A percentile compares a stretch with the other conserved stretches of the same genome.
Evolutionary conservation across 176 grass and related monocot genomes (phyloP).

Genomic region (Aegilops speltoides): DNA sequence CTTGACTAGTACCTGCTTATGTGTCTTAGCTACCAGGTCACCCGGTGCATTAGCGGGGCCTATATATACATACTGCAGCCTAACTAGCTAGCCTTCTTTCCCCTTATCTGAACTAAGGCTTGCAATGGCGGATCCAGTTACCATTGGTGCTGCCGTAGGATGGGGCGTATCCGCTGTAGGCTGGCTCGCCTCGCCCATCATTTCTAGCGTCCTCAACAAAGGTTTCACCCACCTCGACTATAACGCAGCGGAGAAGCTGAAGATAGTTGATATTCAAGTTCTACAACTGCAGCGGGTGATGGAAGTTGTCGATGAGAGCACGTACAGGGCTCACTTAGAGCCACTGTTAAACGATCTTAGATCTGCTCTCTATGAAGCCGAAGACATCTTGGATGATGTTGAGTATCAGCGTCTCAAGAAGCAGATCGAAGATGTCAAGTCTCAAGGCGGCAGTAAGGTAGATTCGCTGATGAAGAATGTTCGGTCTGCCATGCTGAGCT

Average conservation of each 20-base stretch:
- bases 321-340: neutral
- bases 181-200: conserved; percentile 10
- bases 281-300: conserved; percentile 9
- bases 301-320: neutral
- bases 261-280: neutral
- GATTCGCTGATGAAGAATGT: neutral
- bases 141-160: neutral
- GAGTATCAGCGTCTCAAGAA: conserved; percentile 27
- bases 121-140: no score
- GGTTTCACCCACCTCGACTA: neutral
- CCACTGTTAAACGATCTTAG: neutral
- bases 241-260: neutral
- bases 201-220: conserved; percentile 5
- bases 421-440: neutral
- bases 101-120: no score
- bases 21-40: no score
- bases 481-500: neutral
- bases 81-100: neutral
- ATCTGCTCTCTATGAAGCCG: neutral
- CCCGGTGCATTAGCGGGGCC: neutral
- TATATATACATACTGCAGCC: neutral
- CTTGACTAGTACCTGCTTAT: neutral
- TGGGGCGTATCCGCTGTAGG: neutral
- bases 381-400: conserved; percentile 27
- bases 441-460: neutral